phyloP scores from a whole-genome alignment of 768 basidiomycete species.

The Lyophyllum shimeji region DNA sequence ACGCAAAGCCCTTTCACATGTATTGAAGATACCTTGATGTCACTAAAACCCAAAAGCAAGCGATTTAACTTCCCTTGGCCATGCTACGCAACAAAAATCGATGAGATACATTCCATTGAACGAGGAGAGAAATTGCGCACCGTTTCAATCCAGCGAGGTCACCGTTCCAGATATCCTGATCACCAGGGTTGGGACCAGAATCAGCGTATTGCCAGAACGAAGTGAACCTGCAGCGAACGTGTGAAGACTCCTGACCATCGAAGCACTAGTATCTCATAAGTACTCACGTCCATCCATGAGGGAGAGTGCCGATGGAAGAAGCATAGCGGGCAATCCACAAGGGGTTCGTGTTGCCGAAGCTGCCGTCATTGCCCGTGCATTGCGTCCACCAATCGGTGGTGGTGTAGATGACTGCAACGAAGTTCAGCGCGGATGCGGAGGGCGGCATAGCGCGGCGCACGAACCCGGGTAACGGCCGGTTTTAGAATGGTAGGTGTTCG shows the following conservation, averaged over 20 bases:
- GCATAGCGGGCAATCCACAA: conserved; percentile 58
- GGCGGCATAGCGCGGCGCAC: background rate
- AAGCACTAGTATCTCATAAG: background rate
- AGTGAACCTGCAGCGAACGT: conserved; percentile 39
- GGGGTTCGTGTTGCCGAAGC: conserved; percentile 49
- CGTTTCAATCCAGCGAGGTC: conserved; percentile 35
- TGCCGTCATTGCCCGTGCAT: conserved; percentile 38
- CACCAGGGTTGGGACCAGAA: conserved; percentile 51
- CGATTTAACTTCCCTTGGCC: too few species aligned
- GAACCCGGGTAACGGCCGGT: conserved; percentile 37
- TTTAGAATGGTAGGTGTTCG: conserved; percentile 47
- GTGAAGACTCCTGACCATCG: background rate
- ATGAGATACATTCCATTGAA: too few species aligned
- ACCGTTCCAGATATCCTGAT: conserved; percentile 55
- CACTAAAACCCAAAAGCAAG: too few species aligned
- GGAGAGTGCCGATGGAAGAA: conserved; percentile 37
- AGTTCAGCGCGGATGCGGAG: too few species aligned
- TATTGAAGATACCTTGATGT: too few species aligned
- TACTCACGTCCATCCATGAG: conserved; percentile 55
- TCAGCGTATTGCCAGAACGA: conserved; percentile 64
- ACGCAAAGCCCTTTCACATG: too few species aligned
- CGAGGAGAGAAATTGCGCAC: too few species aligned
- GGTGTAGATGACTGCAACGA: conserved; percentile 51
- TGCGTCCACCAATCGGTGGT: conserved; percentile 64
- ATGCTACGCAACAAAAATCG: too few species aligned